Percentiles rank a stretch among this genome's conserved stretches.
phyloP scores from a whole-genome alignment of 1,284 basidiomycete genomes.

The Polyporus tsugae region DNA sequence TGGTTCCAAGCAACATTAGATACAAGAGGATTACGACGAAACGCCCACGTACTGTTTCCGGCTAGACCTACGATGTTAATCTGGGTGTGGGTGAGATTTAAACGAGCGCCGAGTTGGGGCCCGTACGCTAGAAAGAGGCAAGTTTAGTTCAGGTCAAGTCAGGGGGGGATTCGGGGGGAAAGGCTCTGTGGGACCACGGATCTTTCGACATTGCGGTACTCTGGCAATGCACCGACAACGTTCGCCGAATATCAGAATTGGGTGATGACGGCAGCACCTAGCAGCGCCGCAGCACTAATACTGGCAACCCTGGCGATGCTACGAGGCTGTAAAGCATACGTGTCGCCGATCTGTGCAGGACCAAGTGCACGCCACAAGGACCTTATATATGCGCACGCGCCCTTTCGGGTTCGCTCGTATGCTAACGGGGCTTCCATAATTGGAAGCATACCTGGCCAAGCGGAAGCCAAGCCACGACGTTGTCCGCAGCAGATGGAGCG shows the following conservation, averaged over 20 bases:
- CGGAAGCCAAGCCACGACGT: not conserved
- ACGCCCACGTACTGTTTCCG: conserved; percentile 60
- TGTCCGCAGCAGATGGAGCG: not conserved
- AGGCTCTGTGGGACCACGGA: not conserved
- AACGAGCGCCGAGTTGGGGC: conserved; percentile 76
- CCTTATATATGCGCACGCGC: not conserved
- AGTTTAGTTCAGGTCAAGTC: conserved; percentile 1
- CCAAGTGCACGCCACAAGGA: not conserved
- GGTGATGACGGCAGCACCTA: not conserved
- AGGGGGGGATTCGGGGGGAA: not conserved
- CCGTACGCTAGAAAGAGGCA: conserved; percentile 66
- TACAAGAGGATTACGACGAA: conserved; percentile 19
- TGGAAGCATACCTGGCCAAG: not conserved
- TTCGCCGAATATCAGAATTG: not conserved
- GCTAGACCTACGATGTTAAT: conserved; percentile 78
- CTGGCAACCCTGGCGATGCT: not conserved
- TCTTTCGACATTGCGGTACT: not conserved
- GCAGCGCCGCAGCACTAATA: not conserved
- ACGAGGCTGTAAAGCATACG: conserved; percentile 7
- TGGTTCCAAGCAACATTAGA: conserved; percentile 37
- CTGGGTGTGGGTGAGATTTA: conserved; percentile 78
- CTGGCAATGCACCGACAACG: not conserved
- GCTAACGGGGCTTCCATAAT: not conserved
- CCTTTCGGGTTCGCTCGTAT: not conserved
- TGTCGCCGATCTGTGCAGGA: not conserved